These are phyloP conservation scores for Boletus rufocinnamomeus DNA, from an alignment of 768 basidiomycete species.

Conservation along the genomic window DNA sequence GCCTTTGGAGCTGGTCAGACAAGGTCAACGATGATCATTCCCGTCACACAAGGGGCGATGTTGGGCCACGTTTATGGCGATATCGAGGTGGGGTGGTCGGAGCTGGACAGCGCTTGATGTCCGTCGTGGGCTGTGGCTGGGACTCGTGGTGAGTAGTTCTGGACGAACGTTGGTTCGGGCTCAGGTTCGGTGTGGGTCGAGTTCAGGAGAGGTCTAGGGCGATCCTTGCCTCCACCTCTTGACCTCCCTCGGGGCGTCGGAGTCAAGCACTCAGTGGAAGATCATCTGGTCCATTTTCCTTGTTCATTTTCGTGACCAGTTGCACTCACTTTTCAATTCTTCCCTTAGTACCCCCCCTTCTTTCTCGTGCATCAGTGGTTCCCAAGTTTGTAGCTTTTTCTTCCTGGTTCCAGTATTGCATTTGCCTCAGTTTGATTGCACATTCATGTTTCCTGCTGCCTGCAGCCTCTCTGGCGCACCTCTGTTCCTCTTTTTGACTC, in stretches of 20 bases:
- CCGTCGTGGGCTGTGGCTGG: background rate
- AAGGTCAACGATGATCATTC: background rate
- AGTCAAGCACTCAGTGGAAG: conserved; percentile 1
- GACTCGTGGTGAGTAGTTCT: background rate
- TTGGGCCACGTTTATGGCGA: background rate
- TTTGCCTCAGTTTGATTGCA: no score
- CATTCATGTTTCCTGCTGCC: no score
- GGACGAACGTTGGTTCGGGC: background rate
- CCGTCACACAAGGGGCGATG: background rate
- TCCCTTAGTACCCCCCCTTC: no score
- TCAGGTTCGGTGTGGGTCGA: background rate
- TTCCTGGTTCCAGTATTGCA: no score
- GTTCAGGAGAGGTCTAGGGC: background rate
- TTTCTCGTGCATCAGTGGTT: no score
- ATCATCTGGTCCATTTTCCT: conserved; percentile 7
- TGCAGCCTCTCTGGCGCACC: no score
- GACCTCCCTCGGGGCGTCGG: background rate
- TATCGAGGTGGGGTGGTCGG: background rate
- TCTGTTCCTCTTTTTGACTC: no score
- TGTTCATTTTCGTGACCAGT: background rate
- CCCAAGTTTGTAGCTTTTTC: no score
- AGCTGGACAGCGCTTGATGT: background rate
- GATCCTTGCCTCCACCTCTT: background rate
- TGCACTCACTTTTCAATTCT: background rate
- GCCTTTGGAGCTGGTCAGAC: background rate